Conservation (phyloP, 805 yeast species). For the Starmerella lactis-condensi region DNA sequence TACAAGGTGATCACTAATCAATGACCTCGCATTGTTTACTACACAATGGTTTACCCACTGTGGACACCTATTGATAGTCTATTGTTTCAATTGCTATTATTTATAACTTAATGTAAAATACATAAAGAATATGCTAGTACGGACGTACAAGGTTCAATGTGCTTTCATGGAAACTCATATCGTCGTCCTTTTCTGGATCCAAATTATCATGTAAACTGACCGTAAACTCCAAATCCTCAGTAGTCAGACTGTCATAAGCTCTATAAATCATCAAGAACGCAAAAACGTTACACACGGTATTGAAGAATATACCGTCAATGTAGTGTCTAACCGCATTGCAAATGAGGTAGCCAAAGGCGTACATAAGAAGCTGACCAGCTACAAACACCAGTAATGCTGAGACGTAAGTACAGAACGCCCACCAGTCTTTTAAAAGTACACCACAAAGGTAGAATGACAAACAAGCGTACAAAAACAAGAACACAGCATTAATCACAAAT, state of each 20-base stretch:
- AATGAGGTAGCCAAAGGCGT: conserved; percentile 45
- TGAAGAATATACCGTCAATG: conserved; percentile 77
- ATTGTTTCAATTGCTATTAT: too few relatives aligned
- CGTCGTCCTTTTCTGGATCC: too few relatives aligned
- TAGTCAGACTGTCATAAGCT: conserved; percentile 89
- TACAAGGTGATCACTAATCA: too few relatives aligned
- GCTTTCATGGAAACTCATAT: too few relatives aligned
- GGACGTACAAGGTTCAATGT: too few relatives aligned
- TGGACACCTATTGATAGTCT: too few relatives aligned
- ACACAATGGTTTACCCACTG: too few relatives aligned
- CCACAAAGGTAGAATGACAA: conserved; percentile 53
- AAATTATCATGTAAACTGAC: conserved; percentile 33
- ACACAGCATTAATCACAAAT: conserved; percentile 52
- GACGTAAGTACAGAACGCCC: conserved; percentile 78
- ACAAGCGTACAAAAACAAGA: conserved; percentile 41
- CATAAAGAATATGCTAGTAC: too few relatives aligned
- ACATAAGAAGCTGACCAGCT: conserved; percentile 60
- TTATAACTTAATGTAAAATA: too few relatives aligned
- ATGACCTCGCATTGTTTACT: too few relatives aligned
- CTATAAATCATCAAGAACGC: conserved; percentile 89
- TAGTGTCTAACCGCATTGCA: conserved; percentile 67
- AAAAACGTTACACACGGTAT: conserved; percentile 59
- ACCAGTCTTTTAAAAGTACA: conserved; percentile 50
- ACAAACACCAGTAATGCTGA: conserved; percentile 57
- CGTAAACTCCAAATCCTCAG: conserved; percentile 83